Evolutionary conservation across 805 yeast species (phyloP).

Genomic region (Kurtzmaniella fragi): DNA sequence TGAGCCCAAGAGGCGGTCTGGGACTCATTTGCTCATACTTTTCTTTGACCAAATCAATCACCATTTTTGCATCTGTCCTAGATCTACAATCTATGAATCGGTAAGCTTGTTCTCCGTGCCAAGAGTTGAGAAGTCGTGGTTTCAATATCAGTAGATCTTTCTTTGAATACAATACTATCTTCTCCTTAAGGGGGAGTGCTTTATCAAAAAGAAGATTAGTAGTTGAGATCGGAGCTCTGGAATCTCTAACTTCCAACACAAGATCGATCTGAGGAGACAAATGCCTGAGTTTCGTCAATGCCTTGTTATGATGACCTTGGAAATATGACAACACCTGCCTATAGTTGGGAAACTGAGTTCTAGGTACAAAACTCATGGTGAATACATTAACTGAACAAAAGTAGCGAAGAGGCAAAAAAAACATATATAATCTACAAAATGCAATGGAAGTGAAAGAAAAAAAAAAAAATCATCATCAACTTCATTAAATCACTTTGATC

Average conservation of each 20-base stretch:
- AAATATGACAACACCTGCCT: conserved; percentile 69
- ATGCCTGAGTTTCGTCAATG: conserved; percentile 60
- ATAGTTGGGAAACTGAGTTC: conserved; percentile 69
- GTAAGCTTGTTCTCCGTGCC: conserved; percentile 24
- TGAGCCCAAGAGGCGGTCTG: conserved; percentile 78
- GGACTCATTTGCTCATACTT: conserved; percentile 47
- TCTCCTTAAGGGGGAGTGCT: conserved; percentile 49
- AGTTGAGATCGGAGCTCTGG: conserved; percentile 84
- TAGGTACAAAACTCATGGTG: conserved; percentile 52
- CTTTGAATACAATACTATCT: conserved; percentile 73
- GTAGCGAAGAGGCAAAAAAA: not conserved
- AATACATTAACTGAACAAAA: not conserved
- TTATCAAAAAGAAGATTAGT: conserved; percentile 75
- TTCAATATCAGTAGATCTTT: conserved; percentile 55
- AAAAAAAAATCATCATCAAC: not conserved
- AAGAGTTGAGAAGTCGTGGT: conserved; percentile 22
- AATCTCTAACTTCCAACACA: conserved; percentile 79
- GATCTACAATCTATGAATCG: conserved; percentile 57
- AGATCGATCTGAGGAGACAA: conserved; percentile 77
- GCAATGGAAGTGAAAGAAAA: not conserved
- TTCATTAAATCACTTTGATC: not conserved
- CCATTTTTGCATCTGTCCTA: conserved; percentile 40
- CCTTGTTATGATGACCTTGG: conserved; percentile 87
- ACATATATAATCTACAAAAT: not conserved
- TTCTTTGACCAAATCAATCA: conserved; percentile 47